A percentile compares a stretch with the other conserved stretches of the same genome.
phyloP scores from a whole-genome alignment of 805 yeast species.

The Candida rishiriensis region DNA sequence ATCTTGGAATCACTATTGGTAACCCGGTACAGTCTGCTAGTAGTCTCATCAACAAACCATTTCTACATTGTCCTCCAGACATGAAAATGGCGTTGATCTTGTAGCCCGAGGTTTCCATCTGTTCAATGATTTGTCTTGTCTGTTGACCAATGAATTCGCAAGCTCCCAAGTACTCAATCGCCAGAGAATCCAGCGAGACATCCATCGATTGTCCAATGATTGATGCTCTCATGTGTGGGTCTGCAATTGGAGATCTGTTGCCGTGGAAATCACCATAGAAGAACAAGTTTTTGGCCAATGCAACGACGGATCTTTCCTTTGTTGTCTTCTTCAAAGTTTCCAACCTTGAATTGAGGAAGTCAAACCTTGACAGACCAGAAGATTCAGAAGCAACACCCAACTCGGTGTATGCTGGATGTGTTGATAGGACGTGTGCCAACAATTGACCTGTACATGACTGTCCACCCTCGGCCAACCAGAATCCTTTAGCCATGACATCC shows the following conservation, averaged over 20 bases:
- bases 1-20: constrained; percentile 89
- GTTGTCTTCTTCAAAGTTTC: constrained; percentile 58
- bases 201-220: constrained; percentile 94
- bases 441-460: constrained; percentile 96
- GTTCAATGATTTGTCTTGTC: constrained; percentile 89
- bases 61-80: constrained; percentile 97
- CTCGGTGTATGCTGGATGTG: constrained; percentile 84
- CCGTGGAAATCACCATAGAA: constrained; percentile 97
- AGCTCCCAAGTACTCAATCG: constrained; percentile 83
- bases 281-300: constrained; percentile 78
- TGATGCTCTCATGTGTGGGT: constrained; percentile 86
- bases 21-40: constrained; percentile 90
- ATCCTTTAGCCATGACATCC: constrained; percentile 84
- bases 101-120: constrained; percentile 80
- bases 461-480: constrained; percentile 99
- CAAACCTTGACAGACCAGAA: constrained; percentile 72
- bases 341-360: constrained; percentile 69
- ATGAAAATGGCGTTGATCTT: constrained; percentile 69
- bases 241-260: constrained; percentile 96
- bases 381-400: constrained; percentile 63
- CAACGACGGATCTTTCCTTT: constrained; percentile 65
- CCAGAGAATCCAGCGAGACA: constrained; percentile 74
- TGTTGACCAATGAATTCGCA: constrained; percentile 98
- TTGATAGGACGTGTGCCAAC: constrained; percentile 77
- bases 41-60: constrained; percentile 80